Evolutionary conservation across 2,329 filamentous ascomycete genomes (phyloP), one percentile per base, ranked within the genome.

Genomic region (Penicillium hesseltinei): DNA sequence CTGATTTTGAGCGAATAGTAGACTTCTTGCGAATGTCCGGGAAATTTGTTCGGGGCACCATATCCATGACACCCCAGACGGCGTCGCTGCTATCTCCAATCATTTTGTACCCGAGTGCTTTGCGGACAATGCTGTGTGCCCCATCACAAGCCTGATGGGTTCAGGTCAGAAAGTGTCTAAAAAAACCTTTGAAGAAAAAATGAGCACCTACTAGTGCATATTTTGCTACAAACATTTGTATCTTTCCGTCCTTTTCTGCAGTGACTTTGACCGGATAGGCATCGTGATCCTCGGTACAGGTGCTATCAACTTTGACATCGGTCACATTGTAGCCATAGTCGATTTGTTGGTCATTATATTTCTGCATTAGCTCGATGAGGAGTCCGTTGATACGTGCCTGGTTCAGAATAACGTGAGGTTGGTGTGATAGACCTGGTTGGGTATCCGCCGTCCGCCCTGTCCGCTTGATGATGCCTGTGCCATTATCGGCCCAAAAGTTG

Each of bases 1-100:
- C 81, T 0, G 73, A 67, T 4, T 76, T 61, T 4, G 78, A 78
- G 47, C 80, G 79, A 45, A 82, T 72, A 0, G 77, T 80, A 25
- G 72, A 73, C 65, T 82, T 82, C 38, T 80, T 79, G 13, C 80
- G 73, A 48, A 82, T 80, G 57, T 82, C 80, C 0, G 80, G 80
- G 61, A 82, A 82, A 56, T 75, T 69, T 0, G 80, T 82, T 6
- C 71, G 69, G 0, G 80, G 80, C 47, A 79, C 76, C 65, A 81
- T 77, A 56, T 82, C 80, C 78, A 81, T 82, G 1, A 82, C 79
- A 6, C 84, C 85, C 81, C 78, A 85, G 54, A 86, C 77, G 0
- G 81, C 77, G 64, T 86, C 82, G 36, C 73, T 80, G 53, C 77
- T 81, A 65, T 86, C 84, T 33, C 84, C 85, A 0, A 86, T 57